Conservation (phyloP, 352 stramenopile species). For the Phytophthora nicotianae region DNA sequence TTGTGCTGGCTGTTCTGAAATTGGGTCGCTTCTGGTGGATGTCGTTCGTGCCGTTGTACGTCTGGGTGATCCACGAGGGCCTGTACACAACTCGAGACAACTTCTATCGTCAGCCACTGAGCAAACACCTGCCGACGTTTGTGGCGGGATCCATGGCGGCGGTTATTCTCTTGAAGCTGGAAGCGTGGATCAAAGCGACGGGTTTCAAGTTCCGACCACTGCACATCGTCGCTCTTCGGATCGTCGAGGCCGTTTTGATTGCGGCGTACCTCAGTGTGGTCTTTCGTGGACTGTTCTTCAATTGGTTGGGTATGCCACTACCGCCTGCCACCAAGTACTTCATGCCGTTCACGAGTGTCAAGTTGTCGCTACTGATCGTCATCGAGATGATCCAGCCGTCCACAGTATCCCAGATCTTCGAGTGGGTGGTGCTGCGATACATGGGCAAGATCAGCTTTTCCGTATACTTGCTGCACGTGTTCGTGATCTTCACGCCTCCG, state of each 20-base stretch:
- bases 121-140: slow-evolving; percentile 2
- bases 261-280: slow-evolving; percentile 15
- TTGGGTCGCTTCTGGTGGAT: slow-evolving; percentile 20
- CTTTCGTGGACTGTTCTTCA: slow-evolving; percentile 17
- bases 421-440: slow-evolving; percentile 41
- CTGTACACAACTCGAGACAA: background rate
- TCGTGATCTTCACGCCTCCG: slow-evolving; percentile 31
- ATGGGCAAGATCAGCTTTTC: slow-evolving; percentile 46
- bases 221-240: slow-evolving; percentile 9
- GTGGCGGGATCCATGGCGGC: slow-evolving; percentile 14
- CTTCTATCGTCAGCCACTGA: slow-evolving; percentile 2
- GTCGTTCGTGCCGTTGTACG: background rate
- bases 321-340: background rate
- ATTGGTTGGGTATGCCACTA: slow-evolving; percentile 8
- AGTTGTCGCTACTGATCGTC: slow-evolving; percentile 24
- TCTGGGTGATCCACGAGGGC: slow-evolving; percentile 1
- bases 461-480: slow-evolving; percentile 47
- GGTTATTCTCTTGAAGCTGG: slow-evolving; percentile 14
- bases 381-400: slow-evolving; percentile 37
- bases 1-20: slow-evolving; percentile 12
- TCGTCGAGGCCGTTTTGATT: slow-evolving; percentile 11
- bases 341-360: slow-evolving; percentile 20
- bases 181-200: slow-evolving; percentile 12
- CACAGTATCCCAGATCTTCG: slow-evolving; percentile 26
- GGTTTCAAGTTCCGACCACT: slow-evolving; percentile 5